These are phyloP conservation scores for Mitragyna speciosa DNA, from an alignment of 257 asterid genomes.

Conservation along the genomic window DNA sequence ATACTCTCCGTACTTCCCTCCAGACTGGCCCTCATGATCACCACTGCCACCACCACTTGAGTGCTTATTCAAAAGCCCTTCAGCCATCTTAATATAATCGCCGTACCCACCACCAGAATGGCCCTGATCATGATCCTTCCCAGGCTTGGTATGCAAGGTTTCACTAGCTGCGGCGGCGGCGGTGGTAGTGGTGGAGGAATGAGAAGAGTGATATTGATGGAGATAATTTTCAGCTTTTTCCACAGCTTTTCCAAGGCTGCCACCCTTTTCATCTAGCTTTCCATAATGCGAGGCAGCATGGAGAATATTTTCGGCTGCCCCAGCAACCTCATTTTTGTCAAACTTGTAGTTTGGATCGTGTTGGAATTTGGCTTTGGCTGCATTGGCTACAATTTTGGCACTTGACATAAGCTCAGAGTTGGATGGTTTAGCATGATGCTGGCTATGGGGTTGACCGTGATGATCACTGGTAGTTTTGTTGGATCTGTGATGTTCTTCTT, in stretches of 20 bases:
- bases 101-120: slow-evolving; percentile 16
- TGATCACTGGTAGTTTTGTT: neutral
- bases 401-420: slow-evolving; percentile 34
- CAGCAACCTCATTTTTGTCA: slow-evolving; percentile 34
- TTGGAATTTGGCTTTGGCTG: slow-evolving; percentile 18
- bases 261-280: slow-evolving; percentile 30
- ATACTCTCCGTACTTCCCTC: slow-evolving; percentile 15
- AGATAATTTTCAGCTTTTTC: slow-evolving; percentile 41
- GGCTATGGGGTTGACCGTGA: neutral
- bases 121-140: slow-evolving; percentile 17
- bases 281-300: slow-evolving; percentile 38
- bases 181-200: slow-evolving; percentile 12
- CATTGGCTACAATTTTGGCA: slow-evolving; percentile 35
- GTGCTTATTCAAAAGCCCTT: slow-evolving; percentile 14
- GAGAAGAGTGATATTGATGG: slow-evolving; percentile 22
- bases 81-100: slow-evolving; percentile 21
- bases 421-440: slow-evolving; percentile 13
- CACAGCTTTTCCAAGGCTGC: slow-evolving; percentile 22
- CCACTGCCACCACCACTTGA: neutral
- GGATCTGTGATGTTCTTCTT: slow-evolving; percentile 1
- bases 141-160: slow-evolving; percentile 16
- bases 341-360: slow-evolving; percentile 17
- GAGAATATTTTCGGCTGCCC: slow-evolving; percentile 38
- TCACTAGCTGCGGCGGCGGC: slow-evolving; percentile 11
- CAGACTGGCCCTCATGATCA: slow-evolving; percentile 1